Evolutionary conservation across 2,329 filamentous ascomycete genomes (phyloP).

Genomic region (Stachybotrys chartarum): DNA sequence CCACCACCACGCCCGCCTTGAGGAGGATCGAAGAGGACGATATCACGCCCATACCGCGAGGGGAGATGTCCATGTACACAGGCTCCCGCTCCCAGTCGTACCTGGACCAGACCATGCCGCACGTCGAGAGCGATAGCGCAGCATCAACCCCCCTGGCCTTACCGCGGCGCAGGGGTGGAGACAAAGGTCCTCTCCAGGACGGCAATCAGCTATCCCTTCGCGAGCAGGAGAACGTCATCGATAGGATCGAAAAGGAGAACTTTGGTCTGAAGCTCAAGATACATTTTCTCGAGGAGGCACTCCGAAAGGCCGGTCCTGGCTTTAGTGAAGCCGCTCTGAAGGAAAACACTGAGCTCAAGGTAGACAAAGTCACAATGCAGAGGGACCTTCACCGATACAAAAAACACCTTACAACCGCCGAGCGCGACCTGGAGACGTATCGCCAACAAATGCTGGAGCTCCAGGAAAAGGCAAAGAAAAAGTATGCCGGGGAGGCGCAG

Average conservation of each 20-base stretch:
- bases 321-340: conserved; percentile 84
- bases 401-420: conserved; percentile 74
- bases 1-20: conserved; percentile 61
- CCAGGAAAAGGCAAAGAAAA: conserved; percentile 72
- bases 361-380: conserved; percentile 84
- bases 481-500: conserved; percentile 64
- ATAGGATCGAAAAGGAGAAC: conserved; percentile 97
- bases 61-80: conserved; percentile 66
- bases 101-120: conserved; percentile 65
- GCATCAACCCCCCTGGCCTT: conserved; percentile 76
- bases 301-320: conserved; percentile 80
- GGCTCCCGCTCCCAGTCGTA: conserved; percentile 58
- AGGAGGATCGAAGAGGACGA: conserved; percentile 62
- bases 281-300: conserved; percentile 86
- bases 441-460: conserved; percentile 75
- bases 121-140: conserved; percentile 70
- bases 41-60: conserved; percentile 65
- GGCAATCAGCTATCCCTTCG: conserved; percentile 86
- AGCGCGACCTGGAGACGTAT: conserved; percentile 80
- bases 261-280: conserved; percentile 96
- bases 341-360: conserved; percentile 95
- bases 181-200: conserved; percentile 66
- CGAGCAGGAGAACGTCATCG: conserved; percentile 92
- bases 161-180: conserved; percentile 54
- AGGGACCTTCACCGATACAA: conserved; percentile 79